Base-by-base conservation (phyloP, 2,329 filamentous ascomycete genomes). In the Xylaria multiplex region DNA sequence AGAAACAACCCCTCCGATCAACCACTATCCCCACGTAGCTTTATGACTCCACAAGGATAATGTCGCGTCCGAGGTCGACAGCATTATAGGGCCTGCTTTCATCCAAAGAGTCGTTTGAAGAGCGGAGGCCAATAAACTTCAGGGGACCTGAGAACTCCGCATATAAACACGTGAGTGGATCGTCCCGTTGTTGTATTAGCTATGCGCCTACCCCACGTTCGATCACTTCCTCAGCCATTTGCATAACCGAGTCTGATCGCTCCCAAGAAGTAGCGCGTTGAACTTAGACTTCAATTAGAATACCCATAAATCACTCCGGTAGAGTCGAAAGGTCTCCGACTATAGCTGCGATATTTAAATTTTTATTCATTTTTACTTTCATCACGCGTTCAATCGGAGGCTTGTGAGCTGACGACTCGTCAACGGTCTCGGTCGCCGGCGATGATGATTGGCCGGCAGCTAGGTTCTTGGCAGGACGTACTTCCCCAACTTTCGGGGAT, bases 41-140 rank as follows among this genome's bases (percentile, higher is more conserved):
- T 66, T n/a, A 60, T 65, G 50, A 62, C 69, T 58, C 71, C 70
- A 71, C 69, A 67, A 65, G 57, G 65, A 71, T 71, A 65, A 70
- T 73, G 66, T 71, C 68, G 69, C 68, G 73, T 65, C 56, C 49
- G 6, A 27, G 32, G 11, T 35, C n/a, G 30, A 35, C 48, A 62
- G 16, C 14, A 59, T 59, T 45, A 27, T 40, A 40, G 30, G 30
- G 19, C 40, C 48, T 27, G 16, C 7, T 50, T 43, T 27, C 37
- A 14, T 27, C 45, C 42, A 8, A 24, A 32, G 9, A 32, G 9
- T n/a, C 35, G 43, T 42, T 35, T 57, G 30, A 42, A 8, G 32
- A 14, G 14, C 1, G 4, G 32, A 59, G 35, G 22, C 57, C 65
- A 67, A 67, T 67, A 16, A 46, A 50, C 19, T n/a, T 14, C 22